Base-by-base conservation (phyloP, 164 flowering plant genomes). In the Kingdonia uniflora region DNA sequence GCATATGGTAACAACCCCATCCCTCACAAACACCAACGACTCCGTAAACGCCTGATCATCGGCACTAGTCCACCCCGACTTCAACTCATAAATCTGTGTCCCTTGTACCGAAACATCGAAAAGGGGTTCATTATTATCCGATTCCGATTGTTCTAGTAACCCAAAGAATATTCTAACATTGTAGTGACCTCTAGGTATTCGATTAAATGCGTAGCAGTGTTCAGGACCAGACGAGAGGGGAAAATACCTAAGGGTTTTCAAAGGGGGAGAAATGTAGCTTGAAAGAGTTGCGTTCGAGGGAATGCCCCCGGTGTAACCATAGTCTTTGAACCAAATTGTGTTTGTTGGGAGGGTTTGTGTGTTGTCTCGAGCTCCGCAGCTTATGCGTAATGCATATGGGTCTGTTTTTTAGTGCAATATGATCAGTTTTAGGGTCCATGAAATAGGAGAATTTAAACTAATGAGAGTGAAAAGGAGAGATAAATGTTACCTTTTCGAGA, bases 81-180 rank as follows among this genome's bases (percentile, higher is more conserved):
- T 73, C 62, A 94, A 57, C 47, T 97, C 81, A 62, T 67, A 69
- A 25, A 87, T 56, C 50, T 71, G 78, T 20, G 96, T 94, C 56
- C 99, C 99, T 68, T 94, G 80, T 20, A 94, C 55, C 16, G 99
- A 94, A 55, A 94, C 60, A 56, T 94, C 99, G 62, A 94, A 94
- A 12, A 89, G 60, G 16, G 99, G 97, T 45, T 85, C 99, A 59
- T 49, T 71, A n/a, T n/a, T n/a, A 52, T 80, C 80, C 58, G 75
- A 65, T 55, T 60, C 71, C 22, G 80, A 70, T 20, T 73, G 77
- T 8, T 26, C 21, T 44, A 82, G 71, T 58, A 86, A 52, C 23
- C 87, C 99, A 68, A 84, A 86, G 70, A 82, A 92, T 49, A 86
- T 66, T 61, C 99, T 78, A 26, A 89, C 82, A 4, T 68, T 58